Evolutionary conservation across 495 filamentous ascomycete genomes (phyloP).

Genomic region (Ramalina intermedia): DNA sequence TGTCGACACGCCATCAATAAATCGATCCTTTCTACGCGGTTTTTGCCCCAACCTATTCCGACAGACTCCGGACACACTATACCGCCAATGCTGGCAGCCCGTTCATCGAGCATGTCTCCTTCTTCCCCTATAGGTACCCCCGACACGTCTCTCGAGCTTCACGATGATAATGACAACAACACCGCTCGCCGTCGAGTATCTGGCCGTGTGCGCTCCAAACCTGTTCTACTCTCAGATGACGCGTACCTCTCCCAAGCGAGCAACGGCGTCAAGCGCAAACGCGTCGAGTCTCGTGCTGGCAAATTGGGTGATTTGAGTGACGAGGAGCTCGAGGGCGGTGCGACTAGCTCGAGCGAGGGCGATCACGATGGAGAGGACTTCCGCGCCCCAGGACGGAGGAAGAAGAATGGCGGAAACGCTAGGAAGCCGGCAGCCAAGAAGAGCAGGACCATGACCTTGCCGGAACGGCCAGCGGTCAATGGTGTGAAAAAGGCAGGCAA

Average conservation of each 20-base stretch:
- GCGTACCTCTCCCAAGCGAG: slow-evolving; percentile 20
- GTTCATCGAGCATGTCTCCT: slow-evolving; percentile 36
- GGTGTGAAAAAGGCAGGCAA: slow-evolving; percentile 26
- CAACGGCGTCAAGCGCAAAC: slow-evolving; percentile 40
- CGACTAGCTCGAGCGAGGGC: slow-evolving; percentile 29
- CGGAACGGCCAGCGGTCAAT: slow-evolving; percentile 35
- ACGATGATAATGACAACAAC: slow-evolving; percentile 20
- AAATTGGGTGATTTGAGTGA: slow-evolving; percentile 29
- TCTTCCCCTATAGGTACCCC: slow-evolving; percentile 27
- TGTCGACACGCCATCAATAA: too few relatives aligned
- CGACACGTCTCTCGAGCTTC: slow-evolving; percentile 10
- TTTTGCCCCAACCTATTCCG: too few relatives aligned
- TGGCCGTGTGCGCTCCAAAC: slow-evolving; percentile 63
- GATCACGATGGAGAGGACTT: slow-evolving; percentile 55
- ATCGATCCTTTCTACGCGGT: too few relatives aligned
- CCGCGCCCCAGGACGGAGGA: slow-evolving; percentile 32
- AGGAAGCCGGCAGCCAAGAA: slow-evolving; percentile 48
- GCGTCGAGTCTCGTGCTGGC: slow-evolving; percentile 21
- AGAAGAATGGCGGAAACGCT: slow-evolving; percentile 28
- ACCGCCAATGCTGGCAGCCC: slow-evolving; percentile 8
- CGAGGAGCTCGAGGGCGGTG: slow-evolving; percentile 38
- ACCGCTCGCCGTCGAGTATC: slow-evolving; percentile 60
- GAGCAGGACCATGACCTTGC: slow-evolving; percentile 35
- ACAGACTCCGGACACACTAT: too few relatives aligned
- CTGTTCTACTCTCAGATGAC: slow-evolving; percentile 45